phyloP scores from a whole-genome alignment of 805 yeast genomes.

The Suhomyces vadensis region DNA sequence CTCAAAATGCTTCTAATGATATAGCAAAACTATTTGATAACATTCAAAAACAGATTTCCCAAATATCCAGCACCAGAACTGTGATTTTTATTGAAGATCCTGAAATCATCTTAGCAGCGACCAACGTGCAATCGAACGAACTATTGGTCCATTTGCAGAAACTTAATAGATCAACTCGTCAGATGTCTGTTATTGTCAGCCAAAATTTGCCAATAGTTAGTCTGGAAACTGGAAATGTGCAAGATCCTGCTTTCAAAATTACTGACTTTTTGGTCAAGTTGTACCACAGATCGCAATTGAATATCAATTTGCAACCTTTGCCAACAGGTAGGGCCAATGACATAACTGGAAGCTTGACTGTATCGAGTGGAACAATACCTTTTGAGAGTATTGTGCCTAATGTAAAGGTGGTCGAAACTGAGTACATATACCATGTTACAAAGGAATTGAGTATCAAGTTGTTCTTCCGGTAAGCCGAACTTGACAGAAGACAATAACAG shows the following conservation, averaged over 20 bases:
- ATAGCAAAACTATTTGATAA: slow-evolving; percentile 19
- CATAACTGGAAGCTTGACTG: slow-evolving; percentile 68
- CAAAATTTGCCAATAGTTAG: slow-evolving; percentile 41
- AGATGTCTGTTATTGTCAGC: slow-evolving; percentile 38
- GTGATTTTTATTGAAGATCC: slow-evolving; percentile 47
- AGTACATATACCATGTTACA: slow-evolving; percentile 58
- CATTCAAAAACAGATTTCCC: slow-evolving; percentile 14
- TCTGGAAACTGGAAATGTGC: slow-evolving; percentile 18
- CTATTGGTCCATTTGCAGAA: slow-evolving; percentile 33
- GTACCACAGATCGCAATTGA: slow-evolving; percentile 50
- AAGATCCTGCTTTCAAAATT: slow-evolving; percentile 41
- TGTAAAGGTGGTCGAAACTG: slow-evolving; percentile 51
- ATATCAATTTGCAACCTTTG: slow-evolving; percentile 64
- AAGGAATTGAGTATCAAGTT: slow-evolving; percentile 53
- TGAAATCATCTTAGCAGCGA: slow-evolving; percentile 48
- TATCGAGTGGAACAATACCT: slow-evolving; percentile 56
- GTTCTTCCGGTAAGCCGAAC: slow-evolving; percentile 47
- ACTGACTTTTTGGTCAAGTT: slow-evolving; percentile 50
- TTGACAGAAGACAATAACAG: too few relatives aligned
- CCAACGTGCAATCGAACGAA: slow-evolving; percentile 35
- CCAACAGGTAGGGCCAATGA: slow-evolving; percentile 82
- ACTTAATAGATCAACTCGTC: slow-evolving; percentile 32
- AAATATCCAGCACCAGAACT: slow-evolving; percentile 12
- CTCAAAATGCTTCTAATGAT: slow-evolving; percentile 18
- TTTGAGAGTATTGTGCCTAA: slow-evolving; percentile 16